Base-by-base conservation (phyloP, 2,329 filamentous ascomycete species). In the Polychaeton citri region DNA sequence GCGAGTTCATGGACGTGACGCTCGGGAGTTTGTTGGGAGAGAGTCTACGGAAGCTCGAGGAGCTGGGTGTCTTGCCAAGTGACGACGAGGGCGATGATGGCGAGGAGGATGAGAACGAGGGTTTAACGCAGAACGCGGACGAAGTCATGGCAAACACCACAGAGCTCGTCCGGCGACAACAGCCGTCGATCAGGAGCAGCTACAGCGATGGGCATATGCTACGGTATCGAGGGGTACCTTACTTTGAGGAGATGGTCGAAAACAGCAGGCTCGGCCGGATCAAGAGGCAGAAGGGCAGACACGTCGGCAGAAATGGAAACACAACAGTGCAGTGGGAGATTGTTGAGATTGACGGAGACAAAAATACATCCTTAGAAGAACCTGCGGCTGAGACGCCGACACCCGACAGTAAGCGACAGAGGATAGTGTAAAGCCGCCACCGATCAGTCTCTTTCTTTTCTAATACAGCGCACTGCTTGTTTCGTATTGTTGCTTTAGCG, bases 161-260 rank as follows among this genome's bases (percentile, higher is more conserved):
- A 10, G 24, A 28, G 15, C 5, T 15, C 12, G 12, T 12, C 7
- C 24, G 7, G 3, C 3, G 7, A 15, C 3, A 4, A 10, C 24
- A 15, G 12, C 12, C 12, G 5, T 12, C 15, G 12, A 3, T 10
- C 3, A 3, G 24, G 7, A 7, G 15, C 24, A 7, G 24, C 12
- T 28, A 28, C 15, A 28, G 12, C 4, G 15, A 12, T 10, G 15
- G 24, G 12, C 24, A 28, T 15, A n/a, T n/a, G n/a, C 9, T 57
- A 21, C 47, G 43, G 17, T 37, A 59, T 2, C 57, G 59, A n/a
- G 79, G 79, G 2, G 70, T 88, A 19, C 81, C 85, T 0, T 94
- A 85, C 83, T 88, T 93, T 47, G 83, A 93, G 48, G 73, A 74
- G 43, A 70, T 93, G 66, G 72, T 92, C 2, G 72, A 82, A 49